phyloP scores from a whole-genome alignment of 2,329 filamentous ascomycete genomes.

The Aspergillus pseudoviridinutans region DNA sequence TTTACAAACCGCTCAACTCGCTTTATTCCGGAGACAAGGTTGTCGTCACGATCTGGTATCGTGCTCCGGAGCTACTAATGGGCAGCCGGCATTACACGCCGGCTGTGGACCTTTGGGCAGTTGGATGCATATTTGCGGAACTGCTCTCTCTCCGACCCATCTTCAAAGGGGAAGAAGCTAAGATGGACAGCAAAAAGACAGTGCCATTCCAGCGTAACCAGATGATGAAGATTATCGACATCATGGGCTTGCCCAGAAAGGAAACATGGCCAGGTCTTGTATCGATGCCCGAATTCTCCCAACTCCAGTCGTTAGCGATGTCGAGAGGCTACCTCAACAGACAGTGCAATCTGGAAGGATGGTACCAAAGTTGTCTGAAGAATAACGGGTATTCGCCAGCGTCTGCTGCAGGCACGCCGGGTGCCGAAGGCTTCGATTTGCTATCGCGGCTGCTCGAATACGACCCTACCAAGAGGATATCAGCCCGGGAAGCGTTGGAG shows the following conservation, averaged over 20 bases:
- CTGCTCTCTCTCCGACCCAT: constrained; percentile 85
- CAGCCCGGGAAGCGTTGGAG: constrained; percentile 80
- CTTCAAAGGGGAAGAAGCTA: constrained; percentile 97
- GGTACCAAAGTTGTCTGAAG: constrained; percentile 70
- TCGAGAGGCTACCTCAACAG: constrained; percentile 49
- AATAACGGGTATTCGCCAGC: constrained; percentile 51
- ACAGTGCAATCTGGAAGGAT: constrained; percentile 65
- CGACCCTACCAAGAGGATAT: constrained; percentile 83
- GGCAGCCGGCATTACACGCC: constrained; percentile 95
- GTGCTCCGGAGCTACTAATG: constrained; percentile 86
- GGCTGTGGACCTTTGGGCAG: constrained; percentile 94
- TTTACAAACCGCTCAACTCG: constrained; percentile 88
- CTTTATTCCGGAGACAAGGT: constrained; percentile 95
- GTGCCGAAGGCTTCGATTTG: constrained; percentile 74
- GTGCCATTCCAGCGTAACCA: constrained; percentile 97
- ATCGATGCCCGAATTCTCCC: constrained; percentile 80
- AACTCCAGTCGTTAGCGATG: constrained; percentile 55
- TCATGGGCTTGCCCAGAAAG: constrained; percentile 85
- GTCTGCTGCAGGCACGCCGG: constrained; percentile 55
- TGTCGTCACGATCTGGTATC: constrained; percentile 98
- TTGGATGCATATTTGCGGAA: constrained; percentile 97
- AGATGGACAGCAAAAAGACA: constrained; percentile 97
- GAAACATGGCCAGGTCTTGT: constrained; percentile 82
- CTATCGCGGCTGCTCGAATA: constrained; percentile 84
- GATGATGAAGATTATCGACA: constrained; percentile 98